These are phyloP conservation scores for Karstenula rhodostoma DNA, from an alignment of 2,329 filamentous ascomycete genomes.

Conservation along the genomic window DNA sequence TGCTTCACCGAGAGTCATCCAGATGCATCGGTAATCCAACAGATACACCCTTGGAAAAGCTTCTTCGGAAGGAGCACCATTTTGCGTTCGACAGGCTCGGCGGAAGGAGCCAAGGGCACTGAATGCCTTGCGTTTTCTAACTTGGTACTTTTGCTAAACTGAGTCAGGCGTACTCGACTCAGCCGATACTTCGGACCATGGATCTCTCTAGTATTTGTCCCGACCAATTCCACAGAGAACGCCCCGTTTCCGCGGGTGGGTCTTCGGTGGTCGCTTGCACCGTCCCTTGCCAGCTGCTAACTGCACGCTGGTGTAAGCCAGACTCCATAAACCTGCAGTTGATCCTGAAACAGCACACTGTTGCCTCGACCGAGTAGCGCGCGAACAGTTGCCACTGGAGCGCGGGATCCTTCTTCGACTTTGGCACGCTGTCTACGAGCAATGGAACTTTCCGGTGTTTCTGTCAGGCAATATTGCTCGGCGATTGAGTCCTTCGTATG, in stretches of 20 bases:
- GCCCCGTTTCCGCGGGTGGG: constrained; percentile 13
- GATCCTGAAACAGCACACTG: neutral
- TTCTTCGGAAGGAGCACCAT: neutral
- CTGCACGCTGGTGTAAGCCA: neutral
- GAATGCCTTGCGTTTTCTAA: constrained; percentile 7
- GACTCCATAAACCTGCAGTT: neutral
- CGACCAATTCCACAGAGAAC: neutral
- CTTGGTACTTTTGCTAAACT: constrained; percentile 7
- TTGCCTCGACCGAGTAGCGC: neutral
- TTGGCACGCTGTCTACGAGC: neutral
- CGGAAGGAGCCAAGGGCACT: neutral
- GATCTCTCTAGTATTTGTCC: neutral
- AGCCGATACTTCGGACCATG: constrained; percentile 8
- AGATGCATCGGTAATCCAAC: neutral
- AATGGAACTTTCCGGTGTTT: neutral
- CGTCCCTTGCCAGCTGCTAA: neutral
- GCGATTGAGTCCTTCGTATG: neutral
- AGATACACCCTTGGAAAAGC: neutral
- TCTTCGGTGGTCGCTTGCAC: constrained; percentile 11
- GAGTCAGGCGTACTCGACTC: constrained; percentile 15
- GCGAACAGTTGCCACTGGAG: neutral
- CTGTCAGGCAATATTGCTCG: neutral
- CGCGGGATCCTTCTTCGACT: neutral
- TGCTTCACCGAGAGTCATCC: neutral
- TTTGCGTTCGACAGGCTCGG: neutral